Evolutionary conservation across 2,329 filamentous ascomycete species (phyloP), one percentile per base, ranked within the genome.

Genomic region (Xylariaceae sp.): DNA sequence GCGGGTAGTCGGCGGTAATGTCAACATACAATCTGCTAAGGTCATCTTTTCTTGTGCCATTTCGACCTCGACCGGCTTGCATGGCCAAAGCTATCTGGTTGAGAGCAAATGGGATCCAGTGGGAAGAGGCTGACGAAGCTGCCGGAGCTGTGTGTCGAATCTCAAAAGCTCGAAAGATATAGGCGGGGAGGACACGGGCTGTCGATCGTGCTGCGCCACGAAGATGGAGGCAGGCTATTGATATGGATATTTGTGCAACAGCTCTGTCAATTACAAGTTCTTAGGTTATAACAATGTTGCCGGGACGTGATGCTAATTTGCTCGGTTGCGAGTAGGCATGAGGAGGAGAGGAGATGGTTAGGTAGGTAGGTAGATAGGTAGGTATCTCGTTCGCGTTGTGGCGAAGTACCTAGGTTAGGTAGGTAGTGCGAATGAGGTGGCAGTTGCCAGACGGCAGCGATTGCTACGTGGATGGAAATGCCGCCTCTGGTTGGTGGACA

Each of bases 31-130:
- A 73, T 96, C 90, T 82, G 91, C 87, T 77, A 96, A 79, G 74
- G 84, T 85, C 88, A 94, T 90, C 73, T 87, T 89, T 78, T 77
- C 76, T 77, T 83, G 79, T 75, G 83, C 78, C 88, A 92, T 92
- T 69, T 70, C 84, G 80, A 71, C 71, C 74, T 71, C 64, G 66
- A 59, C 63, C 55, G 58, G 44, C 39, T 64, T 58, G 58, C 65
- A 64, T 60, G 61, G 60, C 60, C 62, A 62, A 51, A 56, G 54
- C 12, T 60, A 51, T 51, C 45, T 35, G 32, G 34, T 30, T 8
- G 12, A 41, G 8, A 39, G 42, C 31, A 37, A 43, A 31, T 31
- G 32, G 31, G 53, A 19, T n/a, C 47, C 35, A 57, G 48, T 19
- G 47, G 7, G 9, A 45, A 48, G 32, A 51, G 9, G 31, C 27